phyloP scores from a whole-genome alignment of 257 asterid species.

The Cynanchum wilfordii region DNA sequence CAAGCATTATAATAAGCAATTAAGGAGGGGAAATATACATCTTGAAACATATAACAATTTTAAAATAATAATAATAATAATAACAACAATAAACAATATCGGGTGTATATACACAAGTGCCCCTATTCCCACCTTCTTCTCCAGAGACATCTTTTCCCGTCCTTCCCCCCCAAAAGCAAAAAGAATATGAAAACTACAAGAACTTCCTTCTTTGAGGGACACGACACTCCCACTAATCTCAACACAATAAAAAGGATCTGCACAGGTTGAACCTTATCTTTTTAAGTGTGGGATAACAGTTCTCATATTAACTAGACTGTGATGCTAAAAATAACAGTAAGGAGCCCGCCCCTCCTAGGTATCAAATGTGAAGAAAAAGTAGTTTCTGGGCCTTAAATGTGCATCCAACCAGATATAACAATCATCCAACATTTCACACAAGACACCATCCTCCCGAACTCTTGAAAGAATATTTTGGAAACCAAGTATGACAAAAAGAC shows the following conservation, averaged over 20 bases:
- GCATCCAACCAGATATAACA: not conserved
- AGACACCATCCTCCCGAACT: not conserved
- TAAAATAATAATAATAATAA: not conserved
- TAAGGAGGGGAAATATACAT: not conserved
- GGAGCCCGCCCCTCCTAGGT: not conserved
- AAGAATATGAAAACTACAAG: not conserved
- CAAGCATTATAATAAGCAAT: not conserved
- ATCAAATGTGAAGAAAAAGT: not conserved
- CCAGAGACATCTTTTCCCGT: not conserved
- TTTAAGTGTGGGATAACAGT: not conserved
- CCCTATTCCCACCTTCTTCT: not conserved
- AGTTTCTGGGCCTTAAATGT: not conserved
- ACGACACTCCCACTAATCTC: not conserved
- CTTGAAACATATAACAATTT: no score
- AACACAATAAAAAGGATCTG: not conserved
- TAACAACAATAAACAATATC: not conserved
- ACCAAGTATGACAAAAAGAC: not conserved
- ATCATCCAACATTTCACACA: not conserved
- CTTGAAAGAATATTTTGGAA: not conserved
- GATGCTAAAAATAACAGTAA: not conserved
- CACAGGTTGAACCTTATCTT: not conserved
- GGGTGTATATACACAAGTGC: not conserved
- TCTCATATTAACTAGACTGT: not conserved
- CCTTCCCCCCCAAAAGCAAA: not conserved
- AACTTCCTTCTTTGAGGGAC: not conserved